These are phyloP conservation scores for Eleusine indica DNA, from an alignment of 176 grass and related monocot species.

Conservation along the genomic window DNA sequence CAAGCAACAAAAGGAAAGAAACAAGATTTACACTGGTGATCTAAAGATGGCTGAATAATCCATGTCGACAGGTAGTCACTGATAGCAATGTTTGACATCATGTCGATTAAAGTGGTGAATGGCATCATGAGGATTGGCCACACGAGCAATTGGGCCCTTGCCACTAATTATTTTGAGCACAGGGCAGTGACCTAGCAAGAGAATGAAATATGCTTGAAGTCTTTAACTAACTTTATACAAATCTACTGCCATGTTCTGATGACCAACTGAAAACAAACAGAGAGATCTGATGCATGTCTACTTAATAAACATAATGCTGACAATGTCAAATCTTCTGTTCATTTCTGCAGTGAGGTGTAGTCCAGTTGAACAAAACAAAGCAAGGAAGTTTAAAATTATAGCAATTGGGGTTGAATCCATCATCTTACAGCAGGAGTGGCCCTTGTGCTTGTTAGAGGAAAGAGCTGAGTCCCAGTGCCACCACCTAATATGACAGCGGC, in stretches of 20 bases:
- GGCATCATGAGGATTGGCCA: neutral
- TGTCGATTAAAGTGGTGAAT: constrained; percentile 42
- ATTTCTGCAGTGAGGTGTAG: neutral
- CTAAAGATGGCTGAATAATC: constrained; percentile 12
- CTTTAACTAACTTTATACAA: constrained; percentile 10
- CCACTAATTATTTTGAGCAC: constrained; percentile 31
- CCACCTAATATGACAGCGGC: constrained; percentile 88
- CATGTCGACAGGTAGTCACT: constrained; percentile 18
- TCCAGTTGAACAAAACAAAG: constrained; percentile 1
- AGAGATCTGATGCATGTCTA: neutral
- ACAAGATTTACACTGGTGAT: neutral
- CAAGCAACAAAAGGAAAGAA: constrained; percentile 39
- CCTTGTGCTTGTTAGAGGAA: constrained; percentile 92
- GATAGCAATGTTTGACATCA: constrained; percentile 40
- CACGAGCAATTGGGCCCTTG: neutral
- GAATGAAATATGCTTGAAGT: constrained; percentile 36
- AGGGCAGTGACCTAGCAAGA: neutral
- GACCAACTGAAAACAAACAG: neutral
- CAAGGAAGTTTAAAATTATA: neutral
- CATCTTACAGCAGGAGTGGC: constrained; percentile 88
- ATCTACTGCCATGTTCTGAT: constrained; percentile 32
- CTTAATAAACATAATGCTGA: constrained; percentile 19
- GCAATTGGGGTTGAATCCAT: neutral
- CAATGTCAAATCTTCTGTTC: constrained; percentile 5
- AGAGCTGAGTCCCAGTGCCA: constrained; percentile 72